Conservation (phyloP, 2,329 filamentous ascomycete species). For the Botrytis sinoallii region DNA sequence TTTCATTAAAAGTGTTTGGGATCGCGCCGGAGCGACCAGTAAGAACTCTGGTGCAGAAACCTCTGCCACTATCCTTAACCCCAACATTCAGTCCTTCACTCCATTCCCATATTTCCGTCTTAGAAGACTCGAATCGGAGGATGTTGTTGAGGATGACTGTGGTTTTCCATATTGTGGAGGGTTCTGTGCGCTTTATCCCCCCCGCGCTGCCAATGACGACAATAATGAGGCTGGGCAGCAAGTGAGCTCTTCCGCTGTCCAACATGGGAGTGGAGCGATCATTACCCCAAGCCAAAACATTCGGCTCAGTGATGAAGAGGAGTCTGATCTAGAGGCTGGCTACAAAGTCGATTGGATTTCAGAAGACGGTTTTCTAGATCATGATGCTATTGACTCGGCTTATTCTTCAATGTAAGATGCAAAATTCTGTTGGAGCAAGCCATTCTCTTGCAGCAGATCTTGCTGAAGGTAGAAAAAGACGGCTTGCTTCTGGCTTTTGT, state of each 20-base stretch:
- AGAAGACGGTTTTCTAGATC: too few species aligned
- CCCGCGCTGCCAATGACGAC: neutral
- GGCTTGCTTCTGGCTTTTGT: too few species aligned
- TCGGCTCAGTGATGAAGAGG: too few species aligned
- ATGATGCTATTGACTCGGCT: too few species aligned
- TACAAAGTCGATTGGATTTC: too few species aligned
- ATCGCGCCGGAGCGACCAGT: neutral
- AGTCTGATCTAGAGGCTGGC: too few species aligned
- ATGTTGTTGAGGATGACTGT: neutral
- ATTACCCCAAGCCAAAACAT: neutral
- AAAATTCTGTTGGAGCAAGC: too few species aligned
- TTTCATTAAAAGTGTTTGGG: too few species aligned
- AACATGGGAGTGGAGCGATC: neutral
- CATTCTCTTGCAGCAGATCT: too few species aligned
- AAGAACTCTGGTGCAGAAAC: neutral
- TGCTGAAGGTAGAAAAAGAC: too few species aligned
- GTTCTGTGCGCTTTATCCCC: neutral
- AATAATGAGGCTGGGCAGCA: neutral
- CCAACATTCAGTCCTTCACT: neutral
- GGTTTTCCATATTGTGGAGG: neutral
- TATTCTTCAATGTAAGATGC: too few species aligned
- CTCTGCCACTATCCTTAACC: neutral
- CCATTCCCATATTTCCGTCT: too few species aligned
- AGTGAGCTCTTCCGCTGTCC: neutral
- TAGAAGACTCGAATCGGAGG: neutral